Evolutionary conservation across 2,329 filamentous ascomycete species (phyloP).

Genomic region (Neurospora sp.): DNA sequence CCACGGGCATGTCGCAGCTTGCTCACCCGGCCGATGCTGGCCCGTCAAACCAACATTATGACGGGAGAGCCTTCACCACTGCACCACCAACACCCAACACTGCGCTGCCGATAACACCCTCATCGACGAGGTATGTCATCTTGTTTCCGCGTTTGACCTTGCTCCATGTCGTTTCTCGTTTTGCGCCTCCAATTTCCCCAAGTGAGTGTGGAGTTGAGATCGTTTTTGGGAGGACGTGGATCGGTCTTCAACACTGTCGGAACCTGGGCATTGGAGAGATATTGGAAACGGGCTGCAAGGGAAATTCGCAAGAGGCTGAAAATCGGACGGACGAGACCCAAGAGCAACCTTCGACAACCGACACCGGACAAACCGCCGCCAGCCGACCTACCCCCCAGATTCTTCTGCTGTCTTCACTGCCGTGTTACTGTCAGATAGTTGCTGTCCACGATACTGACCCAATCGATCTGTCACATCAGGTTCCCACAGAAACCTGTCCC

Average conservation of each 20-base stretch:
- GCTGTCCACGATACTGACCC: conserved; percentile 24
- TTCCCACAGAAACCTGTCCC: conserved; percentile 37
- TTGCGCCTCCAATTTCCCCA: neutral
- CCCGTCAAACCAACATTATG: conserved; percentile 24
- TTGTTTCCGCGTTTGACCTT: conserved; percentile 2
- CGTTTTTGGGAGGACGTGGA: neutral
- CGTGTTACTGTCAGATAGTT: conserved; percentile 21
- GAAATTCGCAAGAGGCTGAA: neutral
- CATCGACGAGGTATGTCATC: conserved; percentile 9
- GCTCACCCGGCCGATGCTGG: conserved; percentile 36
- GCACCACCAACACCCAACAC: conserved; percentile 19
- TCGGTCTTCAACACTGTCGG: neutral
- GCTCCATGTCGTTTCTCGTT: conserved; percentile 2
- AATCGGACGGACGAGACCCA: neutral
- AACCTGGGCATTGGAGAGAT: neutral
- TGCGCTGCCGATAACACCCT: conserved; percentile 17
- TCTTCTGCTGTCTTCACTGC: conserved; percentile 15
- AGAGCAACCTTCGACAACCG: neutral
- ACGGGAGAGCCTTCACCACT: conserved; percentile 1
- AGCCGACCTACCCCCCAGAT: conserved; percentile 10
- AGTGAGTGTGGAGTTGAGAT: neutral
- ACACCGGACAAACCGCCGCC: conserved; percentile 3
- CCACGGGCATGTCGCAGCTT: conserved; percentile 40
- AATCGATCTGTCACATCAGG: conserved; percentile 27
- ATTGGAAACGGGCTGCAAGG: neutral